Percentiles rank a stretch among this genome's conserved stretches.
Evolutionary conservation across 2,329 filamentous ascomycete genomes (phyloP).

Genomic region (Bertia moriformis): DNA sequence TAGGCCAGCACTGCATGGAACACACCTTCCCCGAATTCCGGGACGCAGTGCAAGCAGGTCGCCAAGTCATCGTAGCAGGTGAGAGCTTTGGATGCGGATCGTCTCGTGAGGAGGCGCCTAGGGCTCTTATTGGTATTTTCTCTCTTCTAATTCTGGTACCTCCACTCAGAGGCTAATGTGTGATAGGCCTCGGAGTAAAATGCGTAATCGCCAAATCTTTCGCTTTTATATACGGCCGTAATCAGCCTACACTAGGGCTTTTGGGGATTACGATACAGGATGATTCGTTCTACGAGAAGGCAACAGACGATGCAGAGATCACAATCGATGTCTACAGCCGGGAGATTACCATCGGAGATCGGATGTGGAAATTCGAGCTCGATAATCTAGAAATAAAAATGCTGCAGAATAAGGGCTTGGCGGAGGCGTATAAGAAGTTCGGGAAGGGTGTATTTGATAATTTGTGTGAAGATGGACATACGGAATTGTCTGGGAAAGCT

Average conservation of each 20-base stretch:
- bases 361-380: too few species aligned
- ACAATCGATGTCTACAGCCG: conserved; percentile 15
- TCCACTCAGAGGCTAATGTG: too few species aligned
- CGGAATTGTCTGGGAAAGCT: too few species aligned
- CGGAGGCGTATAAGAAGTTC: too few species aligned
- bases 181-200: conserved; percentile 17
- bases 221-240: conserved; percentile 28
- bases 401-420: too few species aligned
- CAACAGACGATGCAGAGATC: conserved; percentile 17
- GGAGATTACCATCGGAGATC: background rate
- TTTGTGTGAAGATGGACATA: too few species aligned
- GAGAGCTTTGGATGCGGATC: conserved; percentile 29
- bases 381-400: too few species aligned
- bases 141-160: too few species aligned
- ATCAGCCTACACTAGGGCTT: conserved; percentile 27
- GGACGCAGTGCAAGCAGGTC: conserved; percentile 15
- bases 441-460: too few species aligned
- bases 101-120: conserved; percentile 25
- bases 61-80: conserved; percentile 26
- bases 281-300: conserved; percentile 19
- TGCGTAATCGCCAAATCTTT: conserved; percentile 27
- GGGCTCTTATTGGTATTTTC: conserved; percentile 16
- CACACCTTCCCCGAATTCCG: conserved; percentile 24
- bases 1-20: conserved; percentile 22
- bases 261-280: conserved; percentile 24